A percentile compares a stretch with the other conserved stretches of the same genome.
Conservation (phyloP, 176 grass and related monocot species). For the Olyra latifolia region DNA sequence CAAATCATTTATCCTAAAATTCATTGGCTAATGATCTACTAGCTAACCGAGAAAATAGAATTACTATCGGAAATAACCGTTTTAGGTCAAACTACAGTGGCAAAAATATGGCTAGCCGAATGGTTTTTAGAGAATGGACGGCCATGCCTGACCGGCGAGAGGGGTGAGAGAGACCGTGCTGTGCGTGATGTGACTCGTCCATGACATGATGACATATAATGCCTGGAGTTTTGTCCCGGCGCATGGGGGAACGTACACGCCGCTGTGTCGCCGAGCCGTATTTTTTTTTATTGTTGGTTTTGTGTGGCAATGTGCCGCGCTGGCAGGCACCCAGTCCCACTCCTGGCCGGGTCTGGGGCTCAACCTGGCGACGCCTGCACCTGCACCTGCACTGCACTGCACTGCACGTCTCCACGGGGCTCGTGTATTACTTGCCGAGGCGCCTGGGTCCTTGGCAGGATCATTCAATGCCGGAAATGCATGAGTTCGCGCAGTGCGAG, state of each 20-base stretch:
- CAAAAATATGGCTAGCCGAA: too few species aligned
- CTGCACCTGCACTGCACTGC: too few species aligned
- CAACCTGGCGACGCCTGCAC: neutral
- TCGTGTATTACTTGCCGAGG: neutral
- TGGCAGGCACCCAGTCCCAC: neutral
- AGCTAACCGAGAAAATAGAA: too few species aligned
- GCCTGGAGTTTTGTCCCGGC: constrained; percentile 24
- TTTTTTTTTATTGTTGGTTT: neutral
- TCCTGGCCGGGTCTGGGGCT: neutral
- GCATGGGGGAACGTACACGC: neutral
- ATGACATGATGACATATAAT: neutral
- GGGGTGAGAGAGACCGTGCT: too few species aligned
- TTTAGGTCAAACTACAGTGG: too few species aligned
- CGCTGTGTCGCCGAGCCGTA: neutral
- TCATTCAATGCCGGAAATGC: neutral
- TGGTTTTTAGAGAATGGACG: too few species aligned
- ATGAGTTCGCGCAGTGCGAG: neutral
- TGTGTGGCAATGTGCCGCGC: neutral
- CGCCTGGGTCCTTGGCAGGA: neutral
- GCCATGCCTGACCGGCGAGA: too few species aligned
- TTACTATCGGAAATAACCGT: too few species aligned
- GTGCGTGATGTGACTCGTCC: constrained; percentile 2
- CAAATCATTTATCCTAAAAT: too few species aligned
- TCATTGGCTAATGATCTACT: too few species aligned
- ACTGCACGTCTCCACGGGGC: neutral